Evolutionary conservation across 1,284 basidiomycete genomes (phyloP).

Genomic region (Tylopilus microsporus): DNA sequence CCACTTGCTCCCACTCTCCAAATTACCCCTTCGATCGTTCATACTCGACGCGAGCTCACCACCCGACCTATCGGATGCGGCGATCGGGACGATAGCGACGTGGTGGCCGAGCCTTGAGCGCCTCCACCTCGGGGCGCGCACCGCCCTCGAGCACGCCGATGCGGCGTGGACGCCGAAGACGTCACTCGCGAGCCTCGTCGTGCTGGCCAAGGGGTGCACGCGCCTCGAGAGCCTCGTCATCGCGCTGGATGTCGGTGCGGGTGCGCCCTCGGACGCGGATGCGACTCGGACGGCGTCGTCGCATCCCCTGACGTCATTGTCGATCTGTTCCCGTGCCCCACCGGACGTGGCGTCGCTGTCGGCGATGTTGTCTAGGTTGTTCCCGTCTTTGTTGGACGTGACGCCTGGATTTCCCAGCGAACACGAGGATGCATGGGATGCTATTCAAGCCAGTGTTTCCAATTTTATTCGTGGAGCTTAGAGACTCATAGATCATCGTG

Average conservation of each 20-base stretch:
- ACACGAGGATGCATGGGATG: constrained; percentile 22
- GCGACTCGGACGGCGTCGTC: not conserved
- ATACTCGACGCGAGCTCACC: constrained; percentile 41
- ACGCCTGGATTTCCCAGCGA: constrained; percentile 17
- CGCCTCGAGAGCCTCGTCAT: constrained; percentile 38
- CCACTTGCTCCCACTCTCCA: constrained; percentile 22
- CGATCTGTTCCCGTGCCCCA: constrained; percentile 19
- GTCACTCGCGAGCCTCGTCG: constrained; percentile 35
- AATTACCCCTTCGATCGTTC: constrained; percentile 35
- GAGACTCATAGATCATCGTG: not conserved
- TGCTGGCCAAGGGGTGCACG: constrained; percentile 35
- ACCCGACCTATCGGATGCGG: constrained; percentile 38
- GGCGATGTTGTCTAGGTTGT: constrained; percentile 12
- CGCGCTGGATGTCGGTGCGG: constrained; percentile 26
- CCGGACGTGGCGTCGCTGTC: constrained; percentile 17
- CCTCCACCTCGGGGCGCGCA: constrained; percentile 41
- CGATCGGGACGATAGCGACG: constrained; percentile 37
- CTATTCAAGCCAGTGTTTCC: constrained; percentile 10
- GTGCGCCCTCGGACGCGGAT: constrained; percentile 6
- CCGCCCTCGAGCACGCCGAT: constrained; percentile 24
- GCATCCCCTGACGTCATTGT: constrained; percentile 23
- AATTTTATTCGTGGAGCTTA: not conserved
- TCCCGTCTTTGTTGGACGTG: constrained; percentile 21
- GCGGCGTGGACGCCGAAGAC: constrained; percentile 28
- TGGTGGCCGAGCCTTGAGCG: constrained; percentile 46